Evolutionary conservation across 2,329 filamentous ascomycete species (phyloP).

Genomic region (Trichoderma citrinoviride): DNA sequence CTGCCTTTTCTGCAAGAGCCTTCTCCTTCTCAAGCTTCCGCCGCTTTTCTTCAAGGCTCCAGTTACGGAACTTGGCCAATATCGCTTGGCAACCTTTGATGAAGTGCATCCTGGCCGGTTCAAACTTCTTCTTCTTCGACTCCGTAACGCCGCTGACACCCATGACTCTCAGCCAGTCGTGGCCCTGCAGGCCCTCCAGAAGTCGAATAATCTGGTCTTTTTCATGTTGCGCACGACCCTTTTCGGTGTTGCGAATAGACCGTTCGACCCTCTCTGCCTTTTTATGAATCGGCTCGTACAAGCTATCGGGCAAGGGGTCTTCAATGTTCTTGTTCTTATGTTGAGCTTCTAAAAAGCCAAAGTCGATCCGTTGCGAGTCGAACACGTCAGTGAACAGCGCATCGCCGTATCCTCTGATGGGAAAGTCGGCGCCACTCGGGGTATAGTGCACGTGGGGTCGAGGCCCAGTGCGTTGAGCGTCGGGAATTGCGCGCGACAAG

Average conservation of each 20-base stretch:
- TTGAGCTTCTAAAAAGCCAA: slow-evolving; percentile 51
- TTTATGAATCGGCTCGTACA: slow-evolving; percentile 55
- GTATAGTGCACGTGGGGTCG: slow-evolving; percentile 27
- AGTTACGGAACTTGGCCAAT: slow-evolving; percentile 81
- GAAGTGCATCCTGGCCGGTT: slow-evolving; percentile 81
- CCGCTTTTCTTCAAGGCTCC: slow-evolving; percentile 87
- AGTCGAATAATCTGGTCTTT: slow-evolving; percentile 62
- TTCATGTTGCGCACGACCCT: slow-evolving; percentile 64
- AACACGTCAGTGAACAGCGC: slow-evolving; percentile 55
- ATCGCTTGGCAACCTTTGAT: slow-evolving; percentile 78
- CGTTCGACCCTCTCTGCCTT: slow-evolving; percentile 60
- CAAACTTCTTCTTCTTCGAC: slow-evolving; percentile 79
- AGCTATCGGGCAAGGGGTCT: slow-evolving; percentile 56
- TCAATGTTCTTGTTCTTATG: slow-evolving; percentile 43
- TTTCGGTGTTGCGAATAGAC: slow-evolving; percentile 62
- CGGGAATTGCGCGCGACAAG: slow-evolving; percentile 31
- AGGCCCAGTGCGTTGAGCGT: slow-evolving; percentile 31
- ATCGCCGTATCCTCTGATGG: slow-evolving; percentile 55
- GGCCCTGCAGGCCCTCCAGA: slow-evolving; percentile 80
- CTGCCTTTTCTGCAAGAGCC: slow-evolving; percentile 34
- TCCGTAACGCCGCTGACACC: slow-evolving; percentile 85
- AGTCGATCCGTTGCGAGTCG: slow-evolving; percentile 56
- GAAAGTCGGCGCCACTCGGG: slow-evolving; percentile 29
- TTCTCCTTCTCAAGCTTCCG: slow-evolving; percentile 74
- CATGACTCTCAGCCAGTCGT: slow-evolving; percentile 91